phyloP scores from a whole-genome alignment of 768 basidiomycete genomes.

The Leccinum aurantiacum region DNA sequence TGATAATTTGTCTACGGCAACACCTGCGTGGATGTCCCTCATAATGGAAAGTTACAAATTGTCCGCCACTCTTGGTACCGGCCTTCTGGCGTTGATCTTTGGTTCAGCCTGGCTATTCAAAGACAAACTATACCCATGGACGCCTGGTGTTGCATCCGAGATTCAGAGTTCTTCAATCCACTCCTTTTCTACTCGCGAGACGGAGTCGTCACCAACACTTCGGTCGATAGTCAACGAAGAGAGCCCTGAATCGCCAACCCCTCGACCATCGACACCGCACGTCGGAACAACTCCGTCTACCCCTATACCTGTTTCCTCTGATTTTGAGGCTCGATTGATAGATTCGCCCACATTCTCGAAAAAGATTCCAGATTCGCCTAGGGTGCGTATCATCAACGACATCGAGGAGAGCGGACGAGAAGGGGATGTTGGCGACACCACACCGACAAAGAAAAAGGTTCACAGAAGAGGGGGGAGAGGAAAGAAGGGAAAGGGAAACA shows the following conservation, averaged over 20 bases:
- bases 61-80: conserved; percentile 20
- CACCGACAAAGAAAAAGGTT: conserved; percentile 42
- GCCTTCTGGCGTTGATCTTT: conserved; percentile 24
- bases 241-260: background rate
- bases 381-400: conserved; percentile 31
- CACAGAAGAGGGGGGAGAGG: conserved; percentile 46
- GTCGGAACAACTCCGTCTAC: conserved; percentile 1
- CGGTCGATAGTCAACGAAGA: conserved; percentile 5
- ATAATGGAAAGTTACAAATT: conserved; percentile 17
- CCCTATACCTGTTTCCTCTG: background rate
- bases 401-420: conserved; percentile 65
- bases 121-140: conserved; percentile 16
- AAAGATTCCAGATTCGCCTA: conserved; percentile 10
- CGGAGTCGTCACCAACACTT: background rate
- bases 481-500: conserved; percentile 50
- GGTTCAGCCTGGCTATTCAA: conserved; percentile 28
- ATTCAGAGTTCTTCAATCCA: conserved; percentile 1
- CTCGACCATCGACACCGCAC: conserved; percentile 1
- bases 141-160: background rate
- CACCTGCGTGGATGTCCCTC: conserved; percentile 15
- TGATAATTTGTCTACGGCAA: conserved; percentile 11
- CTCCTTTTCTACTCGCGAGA: background rate
- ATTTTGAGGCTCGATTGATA: conserved; percentile 3
- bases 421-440: conserved; percentile 38
- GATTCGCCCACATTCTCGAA: conserved; percentile 9